Evolutionary conservation across 2,329 filamentous ascomycete species (phyloP), one percentile per base, ranked within the genome.

Genomic region (Monosporascus ibericus): DNA sequence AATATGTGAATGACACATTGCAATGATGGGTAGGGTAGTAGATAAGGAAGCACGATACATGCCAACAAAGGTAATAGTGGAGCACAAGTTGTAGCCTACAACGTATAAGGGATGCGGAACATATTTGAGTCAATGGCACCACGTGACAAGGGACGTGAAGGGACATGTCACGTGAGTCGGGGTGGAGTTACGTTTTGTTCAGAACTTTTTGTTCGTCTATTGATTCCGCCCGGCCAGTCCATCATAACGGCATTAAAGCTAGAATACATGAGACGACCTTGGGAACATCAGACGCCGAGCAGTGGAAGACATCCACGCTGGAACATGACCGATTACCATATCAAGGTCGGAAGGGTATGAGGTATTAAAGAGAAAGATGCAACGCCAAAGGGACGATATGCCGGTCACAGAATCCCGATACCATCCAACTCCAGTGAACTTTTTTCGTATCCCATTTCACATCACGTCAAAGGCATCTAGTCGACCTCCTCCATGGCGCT

Each of bases 401-500:
- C 65, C 63, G 64, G 62, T 63, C 68, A 63, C 59, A 67, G 57
- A 42, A 62, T 60, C 50, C 58, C 65, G 68, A 67, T 72, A 67
- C 69, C 68, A 70, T 71, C 67, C 69, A 65, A 66, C 65, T 65
- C 69, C 66, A 61, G 67, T 64, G 60, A 67, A 68, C 67, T 73
- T 75, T 74, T 47, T 30, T 66, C 57, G 61, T 59, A 65, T 66
- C 67, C 65, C 60, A 54, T 63, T 64, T 58, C 58, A 63, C 60
- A 48, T 56, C 50, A 42, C 51, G 60, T 57, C 49, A 53, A 60
- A 44, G 15, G 46, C 54, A 60, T 67, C 80, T 95, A 99, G 84
- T 99, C 94, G 72, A 99, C 94, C 85, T 99, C 94, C 86, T 99
- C 94, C 94, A 99, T 99, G 73, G 92, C 87, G 79, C 88, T 95